Evolutionary conservation across 768 basidiomycete genomes (phyloP).

Genomic region (Trametes meyenii): DNA sequence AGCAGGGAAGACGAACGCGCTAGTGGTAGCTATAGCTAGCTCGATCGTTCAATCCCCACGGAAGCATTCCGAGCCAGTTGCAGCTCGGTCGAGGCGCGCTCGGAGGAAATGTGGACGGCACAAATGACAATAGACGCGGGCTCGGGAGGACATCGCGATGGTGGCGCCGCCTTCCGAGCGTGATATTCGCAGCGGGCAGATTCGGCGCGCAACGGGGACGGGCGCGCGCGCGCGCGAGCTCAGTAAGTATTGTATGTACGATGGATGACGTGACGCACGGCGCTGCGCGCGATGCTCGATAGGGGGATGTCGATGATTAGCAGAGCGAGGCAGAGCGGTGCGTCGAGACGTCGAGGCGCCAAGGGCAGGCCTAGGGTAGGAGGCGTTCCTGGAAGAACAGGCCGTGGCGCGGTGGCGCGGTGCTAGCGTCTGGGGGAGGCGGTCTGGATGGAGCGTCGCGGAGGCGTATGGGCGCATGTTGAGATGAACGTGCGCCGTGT

Average conservation of each 20-base stretch:
- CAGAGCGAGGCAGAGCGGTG: no score
- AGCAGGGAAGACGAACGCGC: no score
- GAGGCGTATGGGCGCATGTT: not conserved
- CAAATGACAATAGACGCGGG: not conserved
- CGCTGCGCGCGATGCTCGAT: no score
- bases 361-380: not conserved
- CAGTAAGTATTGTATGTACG: no score
- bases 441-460: not conserved
- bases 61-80: no score
- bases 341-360: no score
- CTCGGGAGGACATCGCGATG: not conserved
- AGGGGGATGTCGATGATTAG: no score
- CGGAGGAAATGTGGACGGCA: not conserved
- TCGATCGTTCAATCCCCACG: no score
- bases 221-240: not conserved
- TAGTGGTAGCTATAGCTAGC: no score
- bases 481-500: not conserved
- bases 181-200: not conserved
- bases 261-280: no score
- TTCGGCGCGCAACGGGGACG: not conserved
- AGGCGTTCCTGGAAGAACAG: not conserved
- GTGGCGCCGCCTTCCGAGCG: conserved; percentile 7
- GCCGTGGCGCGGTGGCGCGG: conserved; percentile 4
- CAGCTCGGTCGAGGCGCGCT: not conserved
- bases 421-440: not conserved